Evolutionary conservation across 139 green algal genomes (phyloP), one percentile per base, ranked within the genome.

Genomic region (Volvox africanus): DNA sequence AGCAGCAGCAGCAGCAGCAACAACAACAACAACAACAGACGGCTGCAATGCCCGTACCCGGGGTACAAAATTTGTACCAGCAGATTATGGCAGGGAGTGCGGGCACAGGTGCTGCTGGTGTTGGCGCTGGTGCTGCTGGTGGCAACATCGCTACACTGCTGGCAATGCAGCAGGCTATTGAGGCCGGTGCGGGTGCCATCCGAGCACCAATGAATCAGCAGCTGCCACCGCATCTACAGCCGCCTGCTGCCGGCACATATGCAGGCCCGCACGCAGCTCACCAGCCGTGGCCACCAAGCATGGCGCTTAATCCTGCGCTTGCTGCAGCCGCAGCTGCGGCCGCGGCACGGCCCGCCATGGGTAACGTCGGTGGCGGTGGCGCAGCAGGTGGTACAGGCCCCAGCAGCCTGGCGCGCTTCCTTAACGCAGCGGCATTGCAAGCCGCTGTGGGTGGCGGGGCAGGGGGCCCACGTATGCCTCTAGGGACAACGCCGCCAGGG

Each of bases 51-150:
- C 1, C 84, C 69, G 37, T 44, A 61, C 11, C 44, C 28, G 30
- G 30, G 5, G 71, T 28, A 9, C 44, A 30, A 12, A 67, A 17
- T 26, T 30, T 89, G 26, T 30, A 82, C 21, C 69, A 82, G 37
- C 85, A 89, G 69, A 69, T 89, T 28, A 89, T 89, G 83, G 67
- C 83, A 35, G 83, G 44, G 17, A 61, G 80, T 50, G 80, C 50
- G 44, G 44, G 44, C 5, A 50, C 37, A 37, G 26, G 28, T n/a
- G 28, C 14, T n/a, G 71, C 26, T n/a, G 26, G 32, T 50, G 24
- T 30, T 2, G 80, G 50, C 50, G 26, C 55, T 16, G 55, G 26
- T n/a, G n/a, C 80, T 20, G 80, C 80, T n/a, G 50, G 28, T 20
- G 78, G 22, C 36, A 84, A 84, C 78, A 84, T 84, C 36, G 22